Percentiles rank a stretch among this genome's conserved stretches.
Conservation (phyloP, 2,329 filamentous ascomycete genomes). For the Cladosporium sp. region DNA sequence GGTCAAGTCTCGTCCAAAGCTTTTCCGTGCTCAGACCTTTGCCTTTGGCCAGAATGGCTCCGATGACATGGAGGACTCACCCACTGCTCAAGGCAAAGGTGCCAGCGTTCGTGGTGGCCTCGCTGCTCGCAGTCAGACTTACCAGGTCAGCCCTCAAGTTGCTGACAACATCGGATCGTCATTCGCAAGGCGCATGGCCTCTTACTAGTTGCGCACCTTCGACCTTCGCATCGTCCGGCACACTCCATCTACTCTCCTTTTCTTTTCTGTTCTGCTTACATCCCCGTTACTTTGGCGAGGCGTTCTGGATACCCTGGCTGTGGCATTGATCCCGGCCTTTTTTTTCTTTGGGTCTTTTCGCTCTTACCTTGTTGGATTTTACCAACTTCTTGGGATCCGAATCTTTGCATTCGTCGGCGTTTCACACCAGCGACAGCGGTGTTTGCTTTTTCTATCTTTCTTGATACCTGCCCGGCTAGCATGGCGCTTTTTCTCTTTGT, state of each 20-base stretch:
- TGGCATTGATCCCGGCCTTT: not conserved
- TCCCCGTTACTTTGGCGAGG: slow-evolving; percentile 17
- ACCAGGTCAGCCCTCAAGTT: slow-evolving; percentile 33
- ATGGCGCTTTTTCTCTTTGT: slow-evolving; percentile 13
- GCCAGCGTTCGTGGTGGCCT: slow-evolving; percentile 26
- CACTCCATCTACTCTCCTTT: not conserved
- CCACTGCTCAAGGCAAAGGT: slow-evolving; percentile 47
- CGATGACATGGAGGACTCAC: slow-evolving; percentile 62
- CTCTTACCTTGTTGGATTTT: slow-evolving; percentile 11
- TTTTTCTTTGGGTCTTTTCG: slow-evolving; percentile 13
- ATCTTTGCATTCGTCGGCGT: slow-evolving; percentile 10
- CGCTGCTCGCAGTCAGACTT: slow-evolving; percentile 31
- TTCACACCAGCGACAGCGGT: slow-evolving; percentile 8
- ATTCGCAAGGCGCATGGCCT: slow-evolving; percentile 38
- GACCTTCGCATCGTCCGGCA: not conserved
- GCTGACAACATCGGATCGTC: slow-evolving; percentile 35
- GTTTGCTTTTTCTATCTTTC: not conserved
- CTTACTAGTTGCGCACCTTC: slow-evolving; percentile 29
- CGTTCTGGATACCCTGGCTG: slow-evolving; percentile 18
- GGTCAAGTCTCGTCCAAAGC: slow-evolving; percentile 82
- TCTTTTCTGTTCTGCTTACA: not conserved
- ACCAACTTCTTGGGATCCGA: not conserved
- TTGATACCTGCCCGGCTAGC: slow-evolving; percentile 9
- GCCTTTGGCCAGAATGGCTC: slow-evolving; percentile 75
- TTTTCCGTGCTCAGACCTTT: slow-evolving; percentile 88